Percentiles rank a stretch among this genome's conserved stretches.
phyloP scores from a whole-genome alignment of 495 filamentous ascomycete genomes.

The Sabuloglossum arenarium region DNA sequence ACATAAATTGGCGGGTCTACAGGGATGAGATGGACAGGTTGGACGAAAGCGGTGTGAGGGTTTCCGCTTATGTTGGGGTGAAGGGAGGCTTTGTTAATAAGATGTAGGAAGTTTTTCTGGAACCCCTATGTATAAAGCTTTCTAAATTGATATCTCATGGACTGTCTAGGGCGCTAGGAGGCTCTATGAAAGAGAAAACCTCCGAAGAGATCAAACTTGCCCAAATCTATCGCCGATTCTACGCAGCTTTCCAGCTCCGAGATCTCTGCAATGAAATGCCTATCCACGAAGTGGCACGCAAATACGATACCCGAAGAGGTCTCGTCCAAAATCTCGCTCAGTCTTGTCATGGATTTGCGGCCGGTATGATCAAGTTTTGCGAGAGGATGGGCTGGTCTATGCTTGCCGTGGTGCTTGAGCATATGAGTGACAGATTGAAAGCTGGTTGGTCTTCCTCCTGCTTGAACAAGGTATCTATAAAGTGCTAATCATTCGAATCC shows the following conservation, averaged over 20 bases:
- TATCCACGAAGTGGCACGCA: constrained; percentile 42
- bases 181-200: constrained; percentile 40
- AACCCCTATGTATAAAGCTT: too few relatives aligned
- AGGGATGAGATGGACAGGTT: constrained; percentile 46
- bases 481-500: neutral
- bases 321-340: constrained; percentile 51
- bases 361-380: constrained; percentile 58
- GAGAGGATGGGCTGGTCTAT: constrained; percentile 54
- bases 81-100: constrained; percentile 48
- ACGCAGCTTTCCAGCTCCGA: constrained; percentile 58
- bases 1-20: constrained; percentile 55
- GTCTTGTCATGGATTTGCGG: constrained; percentile 60
- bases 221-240: constrained; percentile 56
- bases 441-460: constrained; percentile 19
- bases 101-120: constrained; percentile 29
- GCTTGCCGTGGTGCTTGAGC: constrained; percentile 53
- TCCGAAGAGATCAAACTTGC: constrained; percentile 35
- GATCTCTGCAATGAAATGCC: constrained; percentile 67
- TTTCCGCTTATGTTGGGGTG: constrained; percentile 46
- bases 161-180: constrained; percentile 42
- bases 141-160: constrained; percentile 8
- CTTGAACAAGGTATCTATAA: neutral
- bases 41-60: constrained; percentile 50
- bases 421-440: constrained; percentile 55
- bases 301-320: constrained; percentile 50